phyloP scores from a whole-genome alignment of 1,284 basidiomycete genomes.

The Microbotryomycetes sp. region DNA sequence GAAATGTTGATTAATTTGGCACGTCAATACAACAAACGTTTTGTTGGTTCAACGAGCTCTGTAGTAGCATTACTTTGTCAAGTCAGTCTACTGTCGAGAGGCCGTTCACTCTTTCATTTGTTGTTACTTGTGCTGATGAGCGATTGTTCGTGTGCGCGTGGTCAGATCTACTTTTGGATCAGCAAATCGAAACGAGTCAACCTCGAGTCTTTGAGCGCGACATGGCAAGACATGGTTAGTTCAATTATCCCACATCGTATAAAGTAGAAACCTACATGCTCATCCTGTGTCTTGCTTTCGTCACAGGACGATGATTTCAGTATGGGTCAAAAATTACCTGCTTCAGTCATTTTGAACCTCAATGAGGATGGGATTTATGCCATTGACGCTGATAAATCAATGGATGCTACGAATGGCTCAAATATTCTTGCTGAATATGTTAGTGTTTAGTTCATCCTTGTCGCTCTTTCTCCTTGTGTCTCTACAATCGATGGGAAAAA shows the following conservation, averaged over 20 bases:
- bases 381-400: constrained; percentile 63
- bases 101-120: neutral
- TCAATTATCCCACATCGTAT: neutral
- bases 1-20: constrained; percentile 62
- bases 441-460: neutral
- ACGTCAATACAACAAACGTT: constrained; percentile 54
- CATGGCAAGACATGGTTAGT: constrained; percentile 5
- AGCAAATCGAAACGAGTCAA: constrained; percentile 41
- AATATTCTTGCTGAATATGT: constrained; percentile 50
- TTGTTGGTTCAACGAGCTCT: constrained; percentile 68
- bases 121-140: neutral
- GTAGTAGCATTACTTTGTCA: constrained; percentile 31
- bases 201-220: constrained; percentile 35
- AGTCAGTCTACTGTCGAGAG: constrained; percentile 5
- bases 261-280: neutral
- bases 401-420: constrained; percentile 50
- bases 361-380: constrained; percentile 61
- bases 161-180: constrained; percentile 65
- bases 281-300: neutral
- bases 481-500: neutral
- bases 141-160: neutral
- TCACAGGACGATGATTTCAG: constrained; percentile 61
- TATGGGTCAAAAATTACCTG: constrained; percentile 71
- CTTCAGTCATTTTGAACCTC: constrained; percentile 58
- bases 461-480: constrained; percentile 1